phyloP scores from a whole-genome alignment of 2,329 filamentous ascomycete genomes.

The Talaromyces amestolkiae region DNA sequence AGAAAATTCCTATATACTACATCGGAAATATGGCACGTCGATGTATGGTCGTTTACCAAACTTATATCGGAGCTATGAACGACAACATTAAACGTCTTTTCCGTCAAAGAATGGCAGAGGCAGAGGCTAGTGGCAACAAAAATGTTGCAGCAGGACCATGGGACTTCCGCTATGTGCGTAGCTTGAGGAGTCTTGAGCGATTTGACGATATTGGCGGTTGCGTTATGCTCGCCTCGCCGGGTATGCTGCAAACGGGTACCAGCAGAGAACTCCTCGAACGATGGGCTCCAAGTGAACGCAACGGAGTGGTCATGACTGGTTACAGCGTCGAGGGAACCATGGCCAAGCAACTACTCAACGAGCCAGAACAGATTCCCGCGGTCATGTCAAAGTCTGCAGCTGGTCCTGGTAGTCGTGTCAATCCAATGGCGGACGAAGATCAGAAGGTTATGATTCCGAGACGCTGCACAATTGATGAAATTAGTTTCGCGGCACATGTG shows the following conservation, averaged over 20 bases:
- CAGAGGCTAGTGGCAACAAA: conserved; percentile 77
- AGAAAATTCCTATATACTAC: conserved; percentile 94
- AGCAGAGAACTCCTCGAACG: conserved; percentile 88
- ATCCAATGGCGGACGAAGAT: conserved; percentile 60
- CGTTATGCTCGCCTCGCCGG: conserved; percentile 94
- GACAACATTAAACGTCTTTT: conserved; percentile 98
- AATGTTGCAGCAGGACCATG: conserved; percentile 70
- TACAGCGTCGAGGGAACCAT: conserved; percentile 99
- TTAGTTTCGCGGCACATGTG: conserved; percentile 93
- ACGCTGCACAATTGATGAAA: conserved; percentile 89
- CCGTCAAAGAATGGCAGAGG: conserved; percentile 84
- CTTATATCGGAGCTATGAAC: conserved; percentile 97
- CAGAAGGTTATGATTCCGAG: conserved; percentile 90
- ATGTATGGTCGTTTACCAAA: conserved; percentile 99
- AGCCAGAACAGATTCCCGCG: conserved; percentile 90
- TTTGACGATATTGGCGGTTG: conserved; percentile 95
- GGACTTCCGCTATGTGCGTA: conserved; percentile 94
- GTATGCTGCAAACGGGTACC: conserved; percentile 97
- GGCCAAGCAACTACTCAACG: conserved; percentile 92
- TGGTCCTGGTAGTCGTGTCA: conserved; percentile 55
- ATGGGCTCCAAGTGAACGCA: conserved; percentile 94
- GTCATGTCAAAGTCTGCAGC: conserved; percentile 73
- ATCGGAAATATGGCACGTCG: conserved; percentile 91
- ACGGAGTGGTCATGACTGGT: conserved; percentile 97
- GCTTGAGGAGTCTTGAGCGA: conserved; percentile 85